A percentile compares a stretch with the other conserved stretches of the same genome.
These are phyloP conservation scores for Lojkania enalia DNA, from an alignment of 2,329 filamentous ascomycete species.

Conservation along the genomic window DNA sequence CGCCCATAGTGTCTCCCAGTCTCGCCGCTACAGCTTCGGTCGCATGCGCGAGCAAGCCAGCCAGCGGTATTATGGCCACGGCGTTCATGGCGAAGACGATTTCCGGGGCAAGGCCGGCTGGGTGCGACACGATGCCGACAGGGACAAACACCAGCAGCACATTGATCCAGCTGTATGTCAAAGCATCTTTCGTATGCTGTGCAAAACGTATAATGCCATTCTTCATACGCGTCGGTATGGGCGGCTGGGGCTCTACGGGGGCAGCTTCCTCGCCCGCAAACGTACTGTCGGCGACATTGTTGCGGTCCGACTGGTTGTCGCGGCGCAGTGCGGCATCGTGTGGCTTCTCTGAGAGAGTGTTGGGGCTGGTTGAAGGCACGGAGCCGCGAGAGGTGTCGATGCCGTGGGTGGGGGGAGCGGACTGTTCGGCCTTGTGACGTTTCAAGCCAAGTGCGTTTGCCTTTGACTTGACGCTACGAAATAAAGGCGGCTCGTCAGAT, in stretches of 20 bases:
- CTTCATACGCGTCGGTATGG: slow-evolving; percentile 55
- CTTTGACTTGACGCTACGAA: slow-evolving; percentile 57
- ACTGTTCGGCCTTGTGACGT: slow-evolving; percentile 37
- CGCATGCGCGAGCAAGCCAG: slow-evolving; percentile 53
- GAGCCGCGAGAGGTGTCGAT: slow-evolving; percentile 19
- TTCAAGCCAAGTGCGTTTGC: slow-evolving; percentile 51
- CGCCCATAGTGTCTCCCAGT: slow-evolving; percentile 54
- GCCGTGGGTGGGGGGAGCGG: slow-evolving; percentile 34
- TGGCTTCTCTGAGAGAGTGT: slow-evolving; percentile 28
- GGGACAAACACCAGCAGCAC: slow-evolving; percentile 77
- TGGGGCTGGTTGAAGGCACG: slow-evolving; percentile 19
- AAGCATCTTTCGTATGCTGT: slow-evolving; percentile 58
- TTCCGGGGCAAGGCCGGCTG: slow-evolving; percentile 44
- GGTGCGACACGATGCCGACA: slow-evolving; percentile 69
- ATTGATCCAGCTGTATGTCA: slow-evolving; percentile 79
- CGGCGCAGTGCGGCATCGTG: slow-evolving; percentile 10
- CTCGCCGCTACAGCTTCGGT: slow-evolving; percentile 54
- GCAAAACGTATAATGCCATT: slow-evolving; percentile 57
- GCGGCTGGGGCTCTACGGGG: slow-evolving; percentile 55
- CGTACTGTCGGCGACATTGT: slow-evolving; percentile 34
- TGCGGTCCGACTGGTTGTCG: slow-evolving; percentile 19
- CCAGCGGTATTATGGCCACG: slow-evolving; percentile 55
- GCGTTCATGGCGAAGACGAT: slow-evolving; percentile 57
- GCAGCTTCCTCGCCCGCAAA: slow-evolving; percentile 56
- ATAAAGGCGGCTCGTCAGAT: slow-evolving; percentile 55